A percentile compares a stretch with the other conserved stretches of the same genome.
phyloP scores from a whole-genome alignment of 2,329 filamentous ascomycete genomes.

The Penicillium frequentans region DNA sequence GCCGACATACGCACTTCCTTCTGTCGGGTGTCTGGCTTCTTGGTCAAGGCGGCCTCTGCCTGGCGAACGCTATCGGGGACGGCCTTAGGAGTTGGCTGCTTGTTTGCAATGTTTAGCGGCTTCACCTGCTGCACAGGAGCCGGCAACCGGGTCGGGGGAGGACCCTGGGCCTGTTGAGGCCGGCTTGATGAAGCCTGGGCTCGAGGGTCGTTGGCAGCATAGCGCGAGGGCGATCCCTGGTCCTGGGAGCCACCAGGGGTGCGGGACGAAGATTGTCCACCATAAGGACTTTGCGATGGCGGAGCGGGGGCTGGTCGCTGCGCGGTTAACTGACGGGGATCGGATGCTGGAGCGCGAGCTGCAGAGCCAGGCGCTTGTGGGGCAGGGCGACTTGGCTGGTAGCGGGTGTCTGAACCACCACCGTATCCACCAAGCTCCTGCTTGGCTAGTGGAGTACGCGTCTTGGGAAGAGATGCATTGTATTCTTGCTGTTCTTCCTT shows the following conservation, averaged over 20 bases:
- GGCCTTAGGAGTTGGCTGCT: constrained; percentile 52
- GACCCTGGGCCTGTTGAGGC: constrained; percentile 44
- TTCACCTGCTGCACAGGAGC: constrained; percentile 64
- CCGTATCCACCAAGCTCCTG: constrained; percentile 81
- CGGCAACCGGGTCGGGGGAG: constrained; percentile 59
- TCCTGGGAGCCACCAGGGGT: constrained; percentile 31
- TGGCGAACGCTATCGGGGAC: constrained; percentile 73
- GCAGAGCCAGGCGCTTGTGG: constrained; percentile 69
- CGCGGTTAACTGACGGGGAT: constrained; percentile 60
- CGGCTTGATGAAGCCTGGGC: constrained; percentile 44
- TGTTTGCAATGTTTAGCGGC: constrained; percentile 74
- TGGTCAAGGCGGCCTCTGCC: constrained; percentile 82
- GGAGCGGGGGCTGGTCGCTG: constrained; percentile 82
- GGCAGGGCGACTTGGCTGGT: constrained; percentile 81
- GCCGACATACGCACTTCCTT: constrained; percentile 98
- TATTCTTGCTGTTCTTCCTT: constrained; percentile 80
- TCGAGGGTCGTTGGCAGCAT: constrained; percentile 35
- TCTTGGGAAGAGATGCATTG: constrained; percentile 84
- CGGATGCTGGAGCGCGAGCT: constrained; percentile 52
- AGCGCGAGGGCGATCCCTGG: constrained; percentile 38
- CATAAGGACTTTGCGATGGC: constrained; percentile 47
- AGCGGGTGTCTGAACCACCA: constrained; percentile 57
- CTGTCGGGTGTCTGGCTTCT: constrained; percentile 73
- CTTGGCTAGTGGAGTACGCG: constrained; percentile 75
- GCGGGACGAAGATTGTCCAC: constrained; percentile 35